Base-by-base conservation (phyloP, 2,329 filamentous ascomycete genomes). In the Botrytis fragariae region DNA sequence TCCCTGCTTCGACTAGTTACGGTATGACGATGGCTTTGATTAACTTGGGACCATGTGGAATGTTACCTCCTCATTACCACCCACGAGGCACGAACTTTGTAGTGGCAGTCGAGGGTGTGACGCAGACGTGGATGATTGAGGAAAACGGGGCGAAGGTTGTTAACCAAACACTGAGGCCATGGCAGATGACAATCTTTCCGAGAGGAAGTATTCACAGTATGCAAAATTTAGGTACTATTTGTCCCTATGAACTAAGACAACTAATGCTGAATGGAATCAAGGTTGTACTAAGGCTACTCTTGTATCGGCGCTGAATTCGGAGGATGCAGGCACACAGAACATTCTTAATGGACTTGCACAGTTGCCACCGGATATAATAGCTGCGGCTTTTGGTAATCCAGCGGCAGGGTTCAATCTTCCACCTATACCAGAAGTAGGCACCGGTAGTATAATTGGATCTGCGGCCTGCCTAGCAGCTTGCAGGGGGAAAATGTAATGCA, bases 151-250 rank as follows among this genome's bases (percentile, higher is more conserved):
- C 84, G 0, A 79, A 80, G 14, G 80, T 83, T 1, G 81, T 87
- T 6, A 81, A 76, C 45, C 81, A 83, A 25, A 82, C 80, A 1
- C 79, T 87, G 54, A 81, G 79, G 5, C 81, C 84, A 1, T 83
- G 84, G 29, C 82, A 84, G 74, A 84, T 86, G 81, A 87, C 86
- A 0, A 82, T 87, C 32, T 88, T 87, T 75, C 86, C 86, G 0
- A 79, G 78, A 22, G 86, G 81, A 2, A 84, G 82, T 74, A 75
- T 87, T 64, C 86, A 87, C 76, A 82, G 81, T 69, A 87, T 87
- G 86, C 83, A 84, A 76, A 87, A 87, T 77, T 84, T 82, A 71
- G 84, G 85, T 83, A 78, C 12, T 37, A 42, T 48, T 25, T 25
- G 45, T 61, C n/a, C 45, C 54, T 29, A 44, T 45, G 20, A 29